A percentile compares a stretch with the other conserved stretches of the same genome.
Conservation (phyloP, 257 asterid genomes). For the Solanum microdontum region DNA sequence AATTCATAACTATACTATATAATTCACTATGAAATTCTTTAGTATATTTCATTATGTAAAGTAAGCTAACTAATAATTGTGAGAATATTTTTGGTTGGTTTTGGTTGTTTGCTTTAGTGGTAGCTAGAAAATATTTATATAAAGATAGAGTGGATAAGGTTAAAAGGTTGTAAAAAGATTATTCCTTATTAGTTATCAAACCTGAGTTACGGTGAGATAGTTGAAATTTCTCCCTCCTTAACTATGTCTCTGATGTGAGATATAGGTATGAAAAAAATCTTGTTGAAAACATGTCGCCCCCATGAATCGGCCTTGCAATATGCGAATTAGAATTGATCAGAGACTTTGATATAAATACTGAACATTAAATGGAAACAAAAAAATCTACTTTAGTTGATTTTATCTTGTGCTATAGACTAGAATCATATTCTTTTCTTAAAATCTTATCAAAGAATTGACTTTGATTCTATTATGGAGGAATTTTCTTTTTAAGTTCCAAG, state of each 20-base stretch:
- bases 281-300: neutral
- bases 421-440: slow-evolving; percentile 2
- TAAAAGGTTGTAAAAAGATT: neutral
- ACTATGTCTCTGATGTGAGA: neutral
- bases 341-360: neutral
- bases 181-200: neutral
- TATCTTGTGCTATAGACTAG: neutral
- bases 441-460: neutral
- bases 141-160: neutral
- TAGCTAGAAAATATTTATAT: neutral
- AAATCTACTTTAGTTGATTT: neutral
- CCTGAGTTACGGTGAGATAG: accelerated
- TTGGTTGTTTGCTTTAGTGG: neutral
- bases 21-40: neutral
- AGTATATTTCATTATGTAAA: neutral
- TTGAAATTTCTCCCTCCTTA: neutral
- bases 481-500: neutral
- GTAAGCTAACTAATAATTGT: neutral
- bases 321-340: neutral
- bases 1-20: neutral
- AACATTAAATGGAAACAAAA: neutral
- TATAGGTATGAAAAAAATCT: neutral
- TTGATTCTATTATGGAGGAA: neutral
- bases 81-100: neutral
- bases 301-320: neutral